These are phyloP conservation scores for Penicillium angulare DNA, from an alignment of 495 filamentous ascomycete genomes.

Conservation along the genomic window DNA sequence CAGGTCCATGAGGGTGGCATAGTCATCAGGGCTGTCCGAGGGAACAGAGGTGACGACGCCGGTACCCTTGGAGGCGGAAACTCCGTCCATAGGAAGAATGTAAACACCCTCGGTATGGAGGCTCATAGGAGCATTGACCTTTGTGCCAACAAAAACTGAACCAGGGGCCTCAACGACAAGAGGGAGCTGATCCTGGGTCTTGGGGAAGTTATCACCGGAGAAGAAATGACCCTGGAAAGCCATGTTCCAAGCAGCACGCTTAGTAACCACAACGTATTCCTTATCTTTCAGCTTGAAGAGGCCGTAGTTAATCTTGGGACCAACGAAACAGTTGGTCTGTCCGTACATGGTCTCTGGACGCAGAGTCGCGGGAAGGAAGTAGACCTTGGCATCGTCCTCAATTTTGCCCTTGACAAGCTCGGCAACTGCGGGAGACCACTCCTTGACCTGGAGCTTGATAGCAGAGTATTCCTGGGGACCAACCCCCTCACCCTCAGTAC, in stretches of 20 bases:
- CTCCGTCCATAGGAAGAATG: constrained; percentile 92
- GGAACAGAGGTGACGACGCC: constrained; percentile 95
- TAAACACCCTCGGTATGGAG: constrained; percentile 78
- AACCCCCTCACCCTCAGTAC: constrained; percentile 87
- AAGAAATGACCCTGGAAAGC: constrained; percentile 87
- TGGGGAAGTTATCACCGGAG: constrained; percentile 68
- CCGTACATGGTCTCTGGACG: constrained; percentile 98
- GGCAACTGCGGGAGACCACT: constrained; percentile 74
- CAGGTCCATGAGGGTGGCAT: constrained; percentile 81
- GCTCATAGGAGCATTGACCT: constrained; percentile 87
- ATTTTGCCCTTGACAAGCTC: constrained; percentile 72
- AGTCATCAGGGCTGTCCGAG: constrained; percentile 94
- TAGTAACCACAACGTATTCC: constrained; percentile 82
- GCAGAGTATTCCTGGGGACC: constrained; percentile 90
- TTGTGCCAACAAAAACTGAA: constrained; percentile 77
- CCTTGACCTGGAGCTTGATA: constrained; percentile 82
- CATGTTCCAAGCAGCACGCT: constrained; percentile 92
- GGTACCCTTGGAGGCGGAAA: constrained; percentile 89
- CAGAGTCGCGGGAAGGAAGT: constrained; percentile 87
- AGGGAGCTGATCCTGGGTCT: constrained; percentile 51
- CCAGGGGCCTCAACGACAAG: constrained; percentile 65
- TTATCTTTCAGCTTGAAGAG: constrained; percentile 80
- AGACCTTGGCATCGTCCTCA: constrained; percentile 74
- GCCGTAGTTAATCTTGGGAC: constrained; percentile 86
- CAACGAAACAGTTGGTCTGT: constrained; percentile 93